Base-by-base conservation (phyloP, 1,284 basidiomycete genomes). In the Sporisorium iseilematis-ciliati region DNA sequence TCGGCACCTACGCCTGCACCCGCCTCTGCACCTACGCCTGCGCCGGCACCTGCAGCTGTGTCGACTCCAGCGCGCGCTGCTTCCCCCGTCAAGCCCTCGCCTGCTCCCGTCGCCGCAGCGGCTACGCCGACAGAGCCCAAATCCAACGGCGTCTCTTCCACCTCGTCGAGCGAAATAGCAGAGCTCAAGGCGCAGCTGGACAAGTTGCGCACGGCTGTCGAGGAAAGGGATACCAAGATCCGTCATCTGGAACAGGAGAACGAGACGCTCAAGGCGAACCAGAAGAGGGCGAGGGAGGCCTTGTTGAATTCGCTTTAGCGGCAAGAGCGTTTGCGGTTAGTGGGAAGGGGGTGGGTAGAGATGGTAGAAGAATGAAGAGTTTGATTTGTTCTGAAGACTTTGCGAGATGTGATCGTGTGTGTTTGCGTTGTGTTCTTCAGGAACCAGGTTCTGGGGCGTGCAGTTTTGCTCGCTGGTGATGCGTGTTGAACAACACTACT, bases 181-280 rank as follows among this genome's bases (percentile, higher is more conserved):
- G 58, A 65, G 11, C 57, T 75, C n/a, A 33, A 48, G 11, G 33
- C 48, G 20, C 54, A 76, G 43, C 57, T 83, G 31, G 71, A 65
- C 8, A 66, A 63, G 46, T 57, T 83, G n/a, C 65, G 69, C 18
- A 65, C 67, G 1, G 65, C 75, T 25, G 54, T 83, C 23, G 67
- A 71, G 41, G 71, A 81, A 50, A 43, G 78, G 5, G 80, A 84
- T 57, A 66, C 73, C 7, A 54, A 67, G 46, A 82, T 84, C 41
- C 68, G 82, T 21, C 74, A 78, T 41, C 64, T 84, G 25, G 82
- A 84, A 56, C 42, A 75, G 43, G 81, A 82, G 49, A 84, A 82
- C 59, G 83, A 84, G 35, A 69, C 62, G 38, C 63, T 77, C 38
- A 68, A 66, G 55, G 56, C 68, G 0, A 77, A 80, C 45, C 74